Evolutionary conservation across 164 flowering plant genomes (phyloP).

Genomic region (Pachysandra terminalis): DNA sequence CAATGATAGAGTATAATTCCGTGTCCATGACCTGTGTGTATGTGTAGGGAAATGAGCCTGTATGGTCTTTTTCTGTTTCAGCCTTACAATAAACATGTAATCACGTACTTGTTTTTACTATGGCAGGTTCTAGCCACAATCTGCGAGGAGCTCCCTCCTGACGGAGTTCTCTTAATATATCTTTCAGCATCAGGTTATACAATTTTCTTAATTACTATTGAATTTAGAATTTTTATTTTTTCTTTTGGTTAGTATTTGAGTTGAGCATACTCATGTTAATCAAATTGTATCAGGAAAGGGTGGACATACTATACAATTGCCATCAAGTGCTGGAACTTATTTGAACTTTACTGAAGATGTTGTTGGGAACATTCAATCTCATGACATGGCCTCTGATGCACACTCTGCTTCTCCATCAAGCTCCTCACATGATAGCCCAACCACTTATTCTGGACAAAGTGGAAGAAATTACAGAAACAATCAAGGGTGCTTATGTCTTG

Average conservation of each 20-base stretch:
- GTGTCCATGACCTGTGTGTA: no score
- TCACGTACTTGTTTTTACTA: constrained; percentile 1
- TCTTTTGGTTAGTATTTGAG: background rate
- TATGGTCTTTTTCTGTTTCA: background rate
- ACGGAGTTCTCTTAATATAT: constrained; percentile 81
- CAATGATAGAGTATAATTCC: no score
- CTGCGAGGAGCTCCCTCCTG: constrained; percentile 82
- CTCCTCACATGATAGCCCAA: constrained; percentile 28
- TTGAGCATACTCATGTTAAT: constrained; percentile 4
- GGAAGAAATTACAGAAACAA: constrained; percentile 23
- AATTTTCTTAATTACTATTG: background rate
- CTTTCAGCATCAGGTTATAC: constrained; percentile 71
- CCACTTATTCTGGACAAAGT: constrained; percentile 25
- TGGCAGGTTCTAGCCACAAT: constrained; percentile 78
- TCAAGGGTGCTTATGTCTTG: constrained; percentile 51
- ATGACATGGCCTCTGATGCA: constrained; percentile 32
- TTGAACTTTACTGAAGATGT: constrained; percentile 30
- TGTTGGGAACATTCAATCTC: constrained; percentile 38
- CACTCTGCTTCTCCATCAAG: constrained; percentile 22
- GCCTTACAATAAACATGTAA: background rate
- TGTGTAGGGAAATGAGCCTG: background rate
- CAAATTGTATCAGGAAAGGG: constrained; percentile 46
- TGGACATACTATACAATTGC: constrained; percentile 27
- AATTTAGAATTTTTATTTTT: background rate
- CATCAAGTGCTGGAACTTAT: constrained; percentile 36